Base-by-base conservation (phyloP, 2,329 filamentous ascomycete species). In the Cercospora sesami region DNA sequence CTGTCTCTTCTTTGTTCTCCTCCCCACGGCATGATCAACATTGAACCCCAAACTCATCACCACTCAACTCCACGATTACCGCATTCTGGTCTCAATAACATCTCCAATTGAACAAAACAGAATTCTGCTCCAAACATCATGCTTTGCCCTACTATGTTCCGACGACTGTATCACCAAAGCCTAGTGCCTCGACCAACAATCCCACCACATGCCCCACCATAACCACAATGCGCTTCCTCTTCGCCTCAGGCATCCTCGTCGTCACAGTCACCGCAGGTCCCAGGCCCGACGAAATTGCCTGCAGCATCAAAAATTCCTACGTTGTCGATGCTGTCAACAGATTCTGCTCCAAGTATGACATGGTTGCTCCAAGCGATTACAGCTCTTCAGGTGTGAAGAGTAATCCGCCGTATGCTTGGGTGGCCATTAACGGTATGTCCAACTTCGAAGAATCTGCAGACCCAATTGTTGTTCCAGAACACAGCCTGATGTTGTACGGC, bases 271-370 rank as follows among this genome's bases (percentile, higher is more conserved):
- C 33, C 18, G 59, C 59, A 28, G 23, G 9, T n/a, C 8, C 5
- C 53, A n/a, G 14, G n/a, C 23, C 55, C 21, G 36, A 61, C 59
- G 33, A 45, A 45, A 28, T 51, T 1, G 31, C 31, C 42, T 68
- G 66, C 60, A 51, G 31, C n/a, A 21, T 26, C 31, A 68, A 63
- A 23, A 68, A 68, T 51, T 18, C 30, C 3, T 63, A 51, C 63
- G 31, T 68, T 18, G 42, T 51, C 51, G 26, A 58, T 7, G 63
- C 66, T 14, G 31, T 68, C 28, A 65, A 68, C 53, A n/a, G 21
- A 6, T 60, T 68, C 59, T 68, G 66, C 31, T 31, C 58, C 58
- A 65, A 65, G 23, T 63, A 58, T 16, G 60, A 68, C 60, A 36
- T 68, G 28, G 66, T 68, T 2, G 66, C 31, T 21, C 63, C 63